These are phyloP conservation scores for Cladosporium sp. DNA, from an alignment of 2,329 filamentous ascomycete genomes.

Conservation along the genomic window DNA sequence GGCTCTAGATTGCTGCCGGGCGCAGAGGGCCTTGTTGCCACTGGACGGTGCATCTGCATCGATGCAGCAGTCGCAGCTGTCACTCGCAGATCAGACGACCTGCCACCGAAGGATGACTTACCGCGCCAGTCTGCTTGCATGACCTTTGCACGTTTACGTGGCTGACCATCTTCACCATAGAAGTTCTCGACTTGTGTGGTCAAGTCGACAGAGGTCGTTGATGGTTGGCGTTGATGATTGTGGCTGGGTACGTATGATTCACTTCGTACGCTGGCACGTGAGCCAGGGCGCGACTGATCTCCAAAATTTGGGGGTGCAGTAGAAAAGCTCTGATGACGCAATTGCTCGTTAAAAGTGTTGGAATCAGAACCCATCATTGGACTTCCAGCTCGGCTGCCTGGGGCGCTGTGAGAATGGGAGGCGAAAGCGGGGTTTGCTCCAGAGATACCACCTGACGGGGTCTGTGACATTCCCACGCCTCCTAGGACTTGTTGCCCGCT, in stretches of 20 bases:
- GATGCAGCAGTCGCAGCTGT: constrained; percentile 87
- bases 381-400: constrained; percentile 42
- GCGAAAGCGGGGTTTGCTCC: constrained; percentile 32
- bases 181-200: constrained; percentile 23
- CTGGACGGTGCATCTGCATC: constrained; percentile 75
- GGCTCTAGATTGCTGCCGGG: constrained; percentile 60
- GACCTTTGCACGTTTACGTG: constrained; percentile 75
- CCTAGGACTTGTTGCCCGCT: constrained; percentile 21
- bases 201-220: constrained; percentile 17
- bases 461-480: constrained; percentile 28
- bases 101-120: constrained; percentile 66
- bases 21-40: constrained; percentile 49
- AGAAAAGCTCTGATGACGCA: constrained; percentile 33
- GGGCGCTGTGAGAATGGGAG: constrained; percentile 30
- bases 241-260: constrained; percentile 22
- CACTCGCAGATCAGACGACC: constrained; percentile 71
- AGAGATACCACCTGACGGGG: constrained; percentile 27
- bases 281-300: constrained; percentile 30
- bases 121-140: constrained; percentile 70
- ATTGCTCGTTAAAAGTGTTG: constrained; percentile 25
- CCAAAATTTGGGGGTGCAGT: constrained; percentile 22
- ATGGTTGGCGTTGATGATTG: constrained; percentile 22
- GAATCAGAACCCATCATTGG: constrained; percentile 41
- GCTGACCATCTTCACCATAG: constrained; percentile 49
- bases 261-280: constrained; percentile 32